Evolutionary conservation across 139 green algal genomes (phyloP), one percentile per base, ranked within the genome.

Genomic region (Chlamydomonas incerta): DNA sequence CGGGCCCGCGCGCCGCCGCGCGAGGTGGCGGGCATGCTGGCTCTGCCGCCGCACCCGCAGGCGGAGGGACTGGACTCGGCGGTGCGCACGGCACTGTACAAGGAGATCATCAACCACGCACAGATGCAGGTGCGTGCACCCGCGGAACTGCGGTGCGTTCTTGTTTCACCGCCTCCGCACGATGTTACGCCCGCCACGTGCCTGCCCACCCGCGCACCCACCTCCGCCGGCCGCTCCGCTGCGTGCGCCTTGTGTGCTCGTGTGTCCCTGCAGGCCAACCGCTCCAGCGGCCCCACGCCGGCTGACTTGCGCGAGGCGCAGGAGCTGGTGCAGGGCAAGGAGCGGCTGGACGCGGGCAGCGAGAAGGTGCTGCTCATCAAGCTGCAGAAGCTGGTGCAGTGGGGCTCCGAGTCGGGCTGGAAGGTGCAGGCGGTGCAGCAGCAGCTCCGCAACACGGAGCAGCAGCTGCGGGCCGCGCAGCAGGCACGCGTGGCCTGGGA

Each of bases 351-450:
- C 63, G 63, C 77, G 2, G 77, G 77, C 65, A 74, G 41, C 26
- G 77, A 83, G 63, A 83, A 83, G 77, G 77, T 83, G 77, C 55
- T 83, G 77, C 77, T 83, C 17, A 67, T 83, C 46, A 83, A 74
- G 77, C 29, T 83, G 63, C 63, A 74, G 10, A 83, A 83, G 46
- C 68, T 83, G 63, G 34, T 83, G 33, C 18, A n/a, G 29, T 83
- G 77, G 77, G 77, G 77, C 46, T 74, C 41, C 41, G 77, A 83
- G 77, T 41, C 77, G 21, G 77, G 41, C 9, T 83, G 77, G 77
- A 83, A 83, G 63, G 77, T 65, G 3, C 34, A 46, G 3, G 63
- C 55, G 21, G 77, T 63, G 29, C 63, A 74, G 77, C 77, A 83
- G 63, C 77, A 83, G 20, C 6, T 17, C 17, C 50, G 41, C 24